phyloP scores from a whole-genome alignment of 208 protist genomes.

The Jaenimonas drosophilae region DNA sequence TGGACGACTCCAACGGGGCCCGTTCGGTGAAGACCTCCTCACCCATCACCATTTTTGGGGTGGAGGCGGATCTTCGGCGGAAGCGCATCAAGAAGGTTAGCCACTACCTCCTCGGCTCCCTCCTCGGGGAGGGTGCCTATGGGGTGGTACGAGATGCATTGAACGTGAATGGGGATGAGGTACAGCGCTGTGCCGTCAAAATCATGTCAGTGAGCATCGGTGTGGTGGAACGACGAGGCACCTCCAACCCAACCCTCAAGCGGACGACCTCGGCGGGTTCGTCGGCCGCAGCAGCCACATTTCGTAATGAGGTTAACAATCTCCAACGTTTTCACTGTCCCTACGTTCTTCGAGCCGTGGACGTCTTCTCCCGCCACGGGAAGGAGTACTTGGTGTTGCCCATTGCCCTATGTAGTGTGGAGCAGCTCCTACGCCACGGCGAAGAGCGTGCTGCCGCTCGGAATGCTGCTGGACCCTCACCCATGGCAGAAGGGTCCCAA shows the following conservation, averaged over 20 bases:
- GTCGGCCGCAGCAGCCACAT: conserved; percentile 8
- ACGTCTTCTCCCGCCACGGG: conserved; percentile 64
- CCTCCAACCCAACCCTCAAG: not conserved
- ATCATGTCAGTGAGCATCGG: conserved; percentile 11
- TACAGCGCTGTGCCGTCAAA: conserved; percentile 45
- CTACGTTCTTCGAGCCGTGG: conserved; percentile 60
- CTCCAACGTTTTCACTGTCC: conserved; percentile 76
- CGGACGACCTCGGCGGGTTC: conserved; percentile 5
- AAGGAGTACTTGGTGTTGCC: conserved; percentile 79
- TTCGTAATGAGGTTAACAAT: conserved; percentile 49
- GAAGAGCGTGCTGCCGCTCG: not conserved
- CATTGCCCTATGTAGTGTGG: conserved; percentile 65
- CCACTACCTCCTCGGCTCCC: conserved; percentile 67
- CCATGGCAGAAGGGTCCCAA: not conserved
- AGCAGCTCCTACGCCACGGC: conserved; percentile 40
- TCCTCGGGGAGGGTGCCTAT: conserved; percentile 69
- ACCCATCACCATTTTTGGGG: conserved; percentile 36
- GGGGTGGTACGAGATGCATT: conserved; percentile 74
- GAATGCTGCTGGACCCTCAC: not conserved
- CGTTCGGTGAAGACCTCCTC: conserved; percentile 12
- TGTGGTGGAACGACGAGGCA: not conserved
- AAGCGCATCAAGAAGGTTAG: conserved; percentile 81
- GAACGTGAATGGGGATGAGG: conserved; percentile 10
- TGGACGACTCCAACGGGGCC: too few species aligned
- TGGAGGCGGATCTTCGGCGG: conserved; percentile 25